A percentile compares a stretch with the other conserved stretches of the same genome.
These are phyloP conservation scores for Gamarada debralockiae DNA, from an alignment of 495 filamentous ascomycete species.

Conservation along the genomic window DNA sequence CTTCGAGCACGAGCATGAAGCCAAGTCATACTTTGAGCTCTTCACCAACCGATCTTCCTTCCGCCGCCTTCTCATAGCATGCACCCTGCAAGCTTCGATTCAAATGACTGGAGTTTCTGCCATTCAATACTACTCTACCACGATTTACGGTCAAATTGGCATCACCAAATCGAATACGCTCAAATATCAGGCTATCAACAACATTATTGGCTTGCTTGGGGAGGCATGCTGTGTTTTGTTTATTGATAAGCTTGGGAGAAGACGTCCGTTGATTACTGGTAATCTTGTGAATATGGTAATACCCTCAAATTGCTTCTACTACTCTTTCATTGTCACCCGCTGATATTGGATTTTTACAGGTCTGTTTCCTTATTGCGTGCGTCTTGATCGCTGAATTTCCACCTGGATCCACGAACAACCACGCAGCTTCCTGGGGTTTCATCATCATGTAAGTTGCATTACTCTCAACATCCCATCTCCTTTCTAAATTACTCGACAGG, in stretches of 20 bases:
- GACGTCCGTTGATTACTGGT: slow-evolving; percentile 60
- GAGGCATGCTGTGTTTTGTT: slow-evolving; percentile 64
- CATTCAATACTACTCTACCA: slow-evolving; percentile 71
- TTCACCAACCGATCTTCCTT: slow-evolving; percentile 62
- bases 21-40: slow-evolving; percentile 64
- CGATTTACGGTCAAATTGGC: slow-evolving; percentile 64
- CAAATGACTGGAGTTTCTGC: slow-evolving; percentile 74
- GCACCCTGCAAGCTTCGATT: slow-evolving; percentile 60
- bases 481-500: slow-evolving; percentile 58
- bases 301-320: too few relatives aligned
- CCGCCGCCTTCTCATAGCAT: slow-evolving; percentile 64
- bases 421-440: slow-evolving; percentile 65
- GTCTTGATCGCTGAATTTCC: slow-evolving; percentile 50
- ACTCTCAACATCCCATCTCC: slow-evolving; percentile 4
- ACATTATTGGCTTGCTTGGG: slow-evolving; percentile 59
- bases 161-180: slow-evolving; percentile 60
- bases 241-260: slow-evolving; percentile 62
- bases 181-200: slow-evolving; percentile 69
- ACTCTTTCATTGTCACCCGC: too few relatives aligned
- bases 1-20: slow-evolving; percentile 57
- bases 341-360: slow-evolving; percentile 6
- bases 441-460: slow-evolving; percentile 47
- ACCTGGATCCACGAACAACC: slow-evolving; percentile 44
- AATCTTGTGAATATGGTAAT: slow-evolving; percentile 63
- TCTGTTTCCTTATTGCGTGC: slow-evolving; percentile 36